phyloP scores from a whole-genome alignment of 768 basidiomycete species.

The Jaapia argillacea region DNA sequence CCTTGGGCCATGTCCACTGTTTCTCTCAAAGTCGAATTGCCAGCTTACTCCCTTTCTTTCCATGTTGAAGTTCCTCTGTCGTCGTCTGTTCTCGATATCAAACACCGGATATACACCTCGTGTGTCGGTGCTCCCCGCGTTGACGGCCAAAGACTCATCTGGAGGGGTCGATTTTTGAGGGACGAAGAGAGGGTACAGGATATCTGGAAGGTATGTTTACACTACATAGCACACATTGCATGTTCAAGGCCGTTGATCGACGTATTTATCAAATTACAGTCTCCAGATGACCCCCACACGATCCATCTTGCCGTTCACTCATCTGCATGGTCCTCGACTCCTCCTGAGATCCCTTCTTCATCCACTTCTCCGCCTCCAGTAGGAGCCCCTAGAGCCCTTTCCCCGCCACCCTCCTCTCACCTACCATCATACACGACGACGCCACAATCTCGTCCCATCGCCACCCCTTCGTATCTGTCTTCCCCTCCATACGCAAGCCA shows the following conservation, averaged over 20 bases:
- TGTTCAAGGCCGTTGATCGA: conserved; percentile 4
- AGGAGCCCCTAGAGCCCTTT: conserved; percentile 1
- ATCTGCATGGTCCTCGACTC: conserved; percentile 56
- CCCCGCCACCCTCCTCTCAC: conserved; percentile 4
- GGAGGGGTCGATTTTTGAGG: conserved; percentile 56
- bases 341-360: conserved; percentile 27
- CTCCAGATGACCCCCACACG: conserved; percentile 43
- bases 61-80: conserved; percentile 35
- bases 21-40: conserved; percentile 58
- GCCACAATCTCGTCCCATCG: not conserved
- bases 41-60: conserved; percentile 66
- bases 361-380: conserved; percentile 3
- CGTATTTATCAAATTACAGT: conserved; percentile 22
- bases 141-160: conserved; percentile 71
- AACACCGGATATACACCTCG: conserved; percentile 47
- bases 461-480: too few species aligned
- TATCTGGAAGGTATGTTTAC: conserved; percentile 55
- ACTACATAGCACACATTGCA: conserved; percentile 1
- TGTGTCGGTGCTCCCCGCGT: conserved; percentile 58
- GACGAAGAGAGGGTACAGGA: conserved; percentile 57
- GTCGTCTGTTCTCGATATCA: conserved; percentile 52
- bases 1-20: conserved; percentile 18
- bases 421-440: conserved; percentile 2
- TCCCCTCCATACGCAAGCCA: too few species aligned
- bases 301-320: conserved; percentile 77